These are phyloP conservation scores for Podospora sp. DNA, from an alignment of 495 filamentous ascomycete species.

Conservation along the genomic window DNA sequence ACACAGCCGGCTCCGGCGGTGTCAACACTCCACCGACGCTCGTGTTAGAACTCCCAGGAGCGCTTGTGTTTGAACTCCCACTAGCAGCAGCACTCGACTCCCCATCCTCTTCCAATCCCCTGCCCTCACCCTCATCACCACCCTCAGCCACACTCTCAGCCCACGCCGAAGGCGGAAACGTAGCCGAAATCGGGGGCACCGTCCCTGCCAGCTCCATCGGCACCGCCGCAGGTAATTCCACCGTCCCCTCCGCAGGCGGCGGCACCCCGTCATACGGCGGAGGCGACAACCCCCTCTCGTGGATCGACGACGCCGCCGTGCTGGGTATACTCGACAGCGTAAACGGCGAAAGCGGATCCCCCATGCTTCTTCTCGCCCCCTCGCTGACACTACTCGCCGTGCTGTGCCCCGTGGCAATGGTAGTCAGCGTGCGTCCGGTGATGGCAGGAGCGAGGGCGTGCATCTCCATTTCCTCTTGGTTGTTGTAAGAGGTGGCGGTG, in stretches of 20 bases:
- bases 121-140: not conserved
- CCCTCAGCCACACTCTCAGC: not conserved
- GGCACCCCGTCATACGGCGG: not conserved
- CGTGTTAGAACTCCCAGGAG: not conserved
- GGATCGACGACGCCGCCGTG: slow-evolving; percentile 2
- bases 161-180: not conserved
- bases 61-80: not conserved
- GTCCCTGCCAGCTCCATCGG: not conserved
- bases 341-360: slow-evolving; percentile 6
- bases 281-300: not conserved
- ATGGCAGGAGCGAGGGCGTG: slow-evolving; percentile 5
- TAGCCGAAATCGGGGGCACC: not conserved
- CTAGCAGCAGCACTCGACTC: not conserved
- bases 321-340: not conserved
- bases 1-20: not conserved
- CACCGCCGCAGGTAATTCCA: not conserved
- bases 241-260: not conserved
- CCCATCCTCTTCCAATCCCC: not conserved
- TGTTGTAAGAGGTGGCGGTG: not conserved
- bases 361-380: not conserved
- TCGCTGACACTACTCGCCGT: not conserved
- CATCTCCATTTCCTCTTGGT: not conserved
- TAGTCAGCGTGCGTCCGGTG: not conserved
- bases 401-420: not conserved
- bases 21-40: not conserved